These are phyloP conservation scores for Phytophthora vignae DNA, from an alignment of 352 stramenopile genomes.

Conservation along the genomic window DNA sequence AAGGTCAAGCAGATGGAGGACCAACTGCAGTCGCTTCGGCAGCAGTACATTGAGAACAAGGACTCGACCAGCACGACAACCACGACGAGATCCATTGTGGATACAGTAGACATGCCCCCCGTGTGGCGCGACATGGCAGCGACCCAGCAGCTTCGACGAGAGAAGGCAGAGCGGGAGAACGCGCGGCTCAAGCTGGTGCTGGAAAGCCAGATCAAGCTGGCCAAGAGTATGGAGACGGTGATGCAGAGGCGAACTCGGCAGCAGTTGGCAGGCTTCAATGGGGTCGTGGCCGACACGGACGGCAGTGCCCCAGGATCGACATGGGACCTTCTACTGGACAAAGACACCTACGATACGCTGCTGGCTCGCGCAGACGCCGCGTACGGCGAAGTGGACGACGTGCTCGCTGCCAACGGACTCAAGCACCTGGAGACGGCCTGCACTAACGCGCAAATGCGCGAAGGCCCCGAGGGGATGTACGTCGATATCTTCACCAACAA, in stretches of 20 bases:
- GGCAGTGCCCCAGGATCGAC: conserved; percentile 22
- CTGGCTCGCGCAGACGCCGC: conserved; percentile 39
- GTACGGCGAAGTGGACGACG: conserved; percentile 48
- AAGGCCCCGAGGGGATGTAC: conserved; percentile 46
- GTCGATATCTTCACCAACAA: conserved; percentile 60
- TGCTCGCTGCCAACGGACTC: conserved; percentile 52
- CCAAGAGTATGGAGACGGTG: conserved; percentile 55
- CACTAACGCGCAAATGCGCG: conserved; percentile 44
- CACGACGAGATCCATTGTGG: conserved; percentile 12
- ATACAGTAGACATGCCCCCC: conserved; percentile 22
- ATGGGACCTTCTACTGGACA: conserved; percentile 43
- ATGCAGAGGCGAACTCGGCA: conserved; percentile 43
- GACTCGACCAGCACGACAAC: conserved; percentile 12
- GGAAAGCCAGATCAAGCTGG: conserved; percentile 56
- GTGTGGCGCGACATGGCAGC: conserved; percentile 51
- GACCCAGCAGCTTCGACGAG: conserved; percentile 38
- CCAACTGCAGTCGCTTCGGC: conserved; percentile 37
- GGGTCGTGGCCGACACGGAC: conserved; percentile 21
- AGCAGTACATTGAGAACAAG: conserved; percentile 37
- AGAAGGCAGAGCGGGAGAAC: conserved; percentile 57
- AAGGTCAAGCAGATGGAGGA: conserved; percentile 56
- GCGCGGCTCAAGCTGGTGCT: conserved; percentile 54
- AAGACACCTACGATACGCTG: conserved; percentile 46
- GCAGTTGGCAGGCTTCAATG: conserved; percentile 43
- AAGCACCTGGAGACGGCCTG: conserved; percentile 38